A percentile compares a stretch with the other conserved stretches of the same genome.
These are phyloP conservation scores for Batkoa obscura DNA, from an alignment of 371 early-diverging fungal genomes.

Conservation along the genomic window DNA sequence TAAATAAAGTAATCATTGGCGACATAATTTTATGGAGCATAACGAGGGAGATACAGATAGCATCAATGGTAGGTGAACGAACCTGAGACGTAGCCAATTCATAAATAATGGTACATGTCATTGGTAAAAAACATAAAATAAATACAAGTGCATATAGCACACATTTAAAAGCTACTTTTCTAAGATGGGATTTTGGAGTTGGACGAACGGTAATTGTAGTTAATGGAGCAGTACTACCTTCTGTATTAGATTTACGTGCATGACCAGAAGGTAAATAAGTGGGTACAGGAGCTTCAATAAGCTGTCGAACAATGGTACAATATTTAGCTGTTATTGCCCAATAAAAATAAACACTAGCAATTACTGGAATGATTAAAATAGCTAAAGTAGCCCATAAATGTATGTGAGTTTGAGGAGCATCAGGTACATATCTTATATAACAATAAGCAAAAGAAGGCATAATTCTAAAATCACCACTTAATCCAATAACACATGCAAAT, in stretches of 20 bases:
- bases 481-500: neutral
- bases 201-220: neutral
- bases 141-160: neutral
- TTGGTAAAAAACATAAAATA: neutral
- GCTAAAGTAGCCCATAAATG: neutral
- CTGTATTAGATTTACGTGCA: neutral
- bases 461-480: neutral
- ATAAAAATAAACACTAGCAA: neutral
- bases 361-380: neutral
- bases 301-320: neutral
- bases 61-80: neutral
- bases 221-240: neutral
- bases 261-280: neutral
- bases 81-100: neutral
- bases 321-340: neutral
- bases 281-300: neutral
- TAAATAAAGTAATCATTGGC: neutral
- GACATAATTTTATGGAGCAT: neutral
- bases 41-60: neutral
- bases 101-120: neutral
- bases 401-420: neutral
- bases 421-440: neutral
- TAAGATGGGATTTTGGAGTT: neutral
- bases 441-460: slow-evolving; percentile 2
- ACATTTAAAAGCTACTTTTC: neutral